Percentiles rank a stretch among this genome's conserved stretches.
Conservation (phyloP, 2,329 filamentous ascomycete genomes). For the Aureobasidium sp. region DNA sequence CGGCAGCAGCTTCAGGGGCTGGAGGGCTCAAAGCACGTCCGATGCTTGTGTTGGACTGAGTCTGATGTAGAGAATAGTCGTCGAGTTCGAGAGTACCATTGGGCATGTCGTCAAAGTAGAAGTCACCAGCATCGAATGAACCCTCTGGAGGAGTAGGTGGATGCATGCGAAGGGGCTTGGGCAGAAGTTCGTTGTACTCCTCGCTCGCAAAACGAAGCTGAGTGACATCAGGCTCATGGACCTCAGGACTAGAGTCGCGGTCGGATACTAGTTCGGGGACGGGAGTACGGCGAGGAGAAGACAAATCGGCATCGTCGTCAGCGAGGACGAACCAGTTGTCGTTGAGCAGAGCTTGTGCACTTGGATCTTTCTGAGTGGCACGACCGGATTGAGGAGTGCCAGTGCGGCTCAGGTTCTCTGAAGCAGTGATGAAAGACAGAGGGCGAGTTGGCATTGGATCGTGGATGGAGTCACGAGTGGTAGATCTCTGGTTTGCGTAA, state of each 20-base stretch:
- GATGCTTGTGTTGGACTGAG: constrained; percentile 13
- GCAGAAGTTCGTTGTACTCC: constrained; percentile 20
- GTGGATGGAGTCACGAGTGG: not conserved
- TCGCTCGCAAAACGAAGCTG: constrained; percentile 8
- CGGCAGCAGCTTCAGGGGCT: constrained; percentile 13
- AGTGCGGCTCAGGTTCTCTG: not conserved
- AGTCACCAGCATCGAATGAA: not conserved
- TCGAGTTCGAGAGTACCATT: constrained; percentile 13
- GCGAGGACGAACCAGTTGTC: constrained; percentile 40
- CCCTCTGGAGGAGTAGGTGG: constrained; percentile 32
- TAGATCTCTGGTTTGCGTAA: not conserved
- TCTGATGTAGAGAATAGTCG: constrained; percentile 8
- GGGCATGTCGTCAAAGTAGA: constrained; percentile 13
- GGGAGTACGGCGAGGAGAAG: constrained; percentile 15
- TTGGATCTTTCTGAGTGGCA: constrained; percentile 17
- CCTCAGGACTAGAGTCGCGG: constrained; percentile 19
- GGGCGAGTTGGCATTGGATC: constrained; percentile 11
- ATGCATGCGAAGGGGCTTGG: constrained; percentile 39
- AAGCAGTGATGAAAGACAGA: constrained; percentile 10
- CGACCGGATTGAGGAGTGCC: constrained; percentile 11
- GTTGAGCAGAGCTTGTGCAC: constrained; percentile 30
- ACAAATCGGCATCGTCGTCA: constrained; percentile 21
- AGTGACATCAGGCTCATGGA: constrained; percentile 2
- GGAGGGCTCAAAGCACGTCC: constrained; percentile 23
- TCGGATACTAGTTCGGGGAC: constrained; percentile 17